Percentiles rank a stretch among this genome's conserved stretches.
phyloP scores from a whole-genome alignment of 2,329 filamentous ascomycete species.

The Fusarium sp. region DNA sequence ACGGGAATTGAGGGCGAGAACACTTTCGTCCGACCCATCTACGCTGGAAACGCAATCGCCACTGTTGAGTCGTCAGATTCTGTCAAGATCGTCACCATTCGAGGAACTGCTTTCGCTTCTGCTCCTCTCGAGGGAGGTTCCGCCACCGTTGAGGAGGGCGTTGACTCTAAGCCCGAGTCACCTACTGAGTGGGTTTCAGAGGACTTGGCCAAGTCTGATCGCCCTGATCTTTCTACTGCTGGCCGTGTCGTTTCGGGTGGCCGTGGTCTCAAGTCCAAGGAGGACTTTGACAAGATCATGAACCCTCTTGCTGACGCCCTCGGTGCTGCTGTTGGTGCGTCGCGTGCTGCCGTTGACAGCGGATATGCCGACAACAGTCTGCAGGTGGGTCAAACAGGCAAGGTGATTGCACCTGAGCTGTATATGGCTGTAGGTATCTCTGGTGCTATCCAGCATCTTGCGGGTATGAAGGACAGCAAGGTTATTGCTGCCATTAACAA shows the following conservation, averaged over 20 bases:
- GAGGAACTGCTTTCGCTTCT: slow-evolving; percentile 89
- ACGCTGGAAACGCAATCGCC: slow-evolving; percentile 96
- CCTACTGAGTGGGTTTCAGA: slow-evolving; percentile 92
- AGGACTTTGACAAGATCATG: slow-evolving; percentile 95
- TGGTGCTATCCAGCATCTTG: slow-evolving; percentile 96
- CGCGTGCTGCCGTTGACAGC: slow-evolving; percentile 93
- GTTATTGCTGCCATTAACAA: slow-evolving; percentile 99
- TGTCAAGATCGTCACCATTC: slow-evolving; percentile 90
- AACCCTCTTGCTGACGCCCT: slow-evolving; percentile 90
- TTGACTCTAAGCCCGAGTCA: slow-evolving; percentile 80
- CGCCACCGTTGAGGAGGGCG: slow-evolving; percentile 81
- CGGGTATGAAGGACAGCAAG: slow-evolving; percentile 99
- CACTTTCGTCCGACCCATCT: slow-evolving; percentile 96
- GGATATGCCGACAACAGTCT: slow-evolving; percentile 98
- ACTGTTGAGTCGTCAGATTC: slow-evolving; percentile 91
- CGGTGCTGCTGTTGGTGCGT: slow-evolving; percentile 95
- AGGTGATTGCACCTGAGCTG: slow-evolving; percentile 95
- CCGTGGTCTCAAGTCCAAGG: slow-evolving; percentile 95
- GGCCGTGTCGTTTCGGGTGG: slow-evolving; percentile 91
- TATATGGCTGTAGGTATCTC: slow-evolving; percentile 97
- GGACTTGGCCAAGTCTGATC: slow-evolving; percentile 90
- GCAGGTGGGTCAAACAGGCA: slow-evolving; percentile 97
- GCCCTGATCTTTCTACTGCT: slow-evolving; percentile 92
- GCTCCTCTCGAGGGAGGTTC: slow-evolving; percentile 77
- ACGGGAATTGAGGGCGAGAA: slow-evolving; percentile 87